Conservation (phyloP, 768 basidiomycete species). For the Boletus huronensis region DNA sequence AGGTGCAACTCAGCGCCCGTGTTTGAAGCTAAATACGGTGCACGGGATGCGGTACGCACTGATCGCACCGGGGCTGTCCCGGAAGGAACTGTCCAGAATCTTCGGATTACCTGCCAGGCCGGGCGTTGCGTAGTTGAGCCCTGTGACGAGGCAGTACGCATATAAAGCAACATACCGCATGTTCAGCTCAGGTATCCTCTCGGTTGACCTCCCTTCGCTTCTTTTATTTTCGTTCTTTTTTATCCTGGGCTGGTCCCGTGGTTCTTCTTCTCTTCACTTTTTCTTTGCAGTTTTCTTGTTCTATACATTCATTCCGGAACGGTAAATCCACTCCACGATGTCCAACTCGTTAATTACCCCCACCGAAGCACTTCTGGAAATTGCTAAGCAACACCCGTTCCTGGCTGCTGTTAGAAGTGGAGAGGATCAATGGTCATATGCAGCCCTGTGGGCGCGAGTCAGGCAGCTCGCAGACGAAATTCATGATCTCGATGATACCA, state of each 20-base stretch:
- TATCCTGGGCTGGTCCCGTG: constrained; percentile 18
- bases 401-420: constrained; percentile 9
- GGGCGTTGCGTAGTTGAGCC: neutral
- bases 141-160: neutral
- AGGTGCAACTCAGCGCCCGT: neutral
- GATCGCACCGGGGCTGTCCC: neutral
- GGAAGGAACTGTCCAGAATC: neutral
- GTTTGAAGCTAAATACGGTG: neutral
- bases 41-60: neutral
- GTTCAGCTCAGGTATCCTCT: neutral
- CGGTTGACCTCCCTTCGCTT: constrained; percentile 10
- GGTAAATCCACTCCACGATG: constrained; percentile 8
- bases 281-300: neutral
- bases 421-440: constrained; percentile 27
- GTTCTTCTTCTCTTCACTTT: neutral
- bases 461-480: constrained; percentile 24
- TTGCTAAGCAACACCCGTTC: constrained; percentile 30
- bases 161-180: constrained; percentile 20
- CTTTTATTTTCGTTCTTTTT: constrained; percentile 8
- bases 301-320: neutral
- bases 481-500: constrained; percentile 21
- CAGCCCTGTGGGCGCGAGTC: constrained; percentile 28
- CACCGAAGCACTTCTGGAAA: constrained; percentile 31
- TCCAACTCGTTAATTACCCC: constrained; percentile 21
- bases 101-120: neutral